These are phyloP conservation scores for Stygiomarasmius scandens DNA, from an alignment of 1,284 basidiomycete species.

Conservation along the genomic window DNA sequence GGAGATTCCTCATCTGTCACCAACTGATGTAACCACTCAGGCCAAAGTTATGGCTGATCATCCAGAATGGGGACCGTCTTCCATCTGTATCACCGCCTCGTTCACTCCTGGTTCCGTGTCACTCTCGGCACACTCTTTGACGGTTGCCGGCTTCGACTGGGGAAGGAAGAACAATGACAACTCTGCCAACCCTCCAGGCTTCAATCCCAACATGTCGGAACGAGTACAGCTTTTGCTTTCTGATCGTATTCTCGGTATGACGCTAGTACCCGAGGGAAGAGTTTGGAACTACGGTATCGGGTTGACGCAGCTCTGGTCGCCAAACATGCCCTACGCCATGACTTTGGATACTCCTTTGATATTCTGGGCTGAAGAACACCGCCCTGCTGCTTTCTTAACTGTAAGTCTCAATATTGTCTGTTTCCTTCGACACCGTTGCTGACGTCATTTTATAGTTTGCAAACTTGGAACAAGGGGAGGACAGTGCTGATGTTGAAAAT, in stretches of 20 bases:
- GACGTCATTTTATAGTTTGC: conserved; percentile 65
- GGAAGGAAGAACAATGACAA: conserved; percentile 91
- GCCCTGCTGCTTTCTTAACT: conserved; percentile 88
- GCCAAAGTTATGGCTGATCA: conserved; percentile 97
- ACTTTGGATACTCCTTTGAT: conserved; percentile 87
- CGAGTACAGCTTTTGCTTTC: conserved; percentile 93
- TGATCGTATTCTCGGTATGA: conserved; percentile 92
- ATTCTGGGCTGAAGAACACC: conserved; percentile 97
- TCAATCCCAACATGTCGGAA: conserved; percentile 98
- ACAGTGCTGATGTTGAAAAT: conserved; percentile 91
- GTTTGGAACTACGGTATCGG: conserved; percentile 96
- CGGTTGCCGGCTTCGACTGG: conserved; percentile 96
- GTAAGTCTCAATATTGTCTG: conserved; percentile 45
- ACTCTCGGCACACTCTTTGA: conserved; percentile 89
- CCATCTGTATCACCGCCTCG: conserved; percentile 92
- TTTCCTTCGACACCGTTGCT: background rate
- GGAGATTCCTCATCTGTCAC: conserved; percentile 91
- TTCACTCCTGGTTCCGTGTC: conserved; percentile 99
- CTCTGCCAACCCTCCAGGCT: conserved; percentile 86
- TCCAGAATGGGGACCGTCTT: conserved; percentile 91
- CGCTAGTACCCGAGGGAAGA: conserved; percentile 86
- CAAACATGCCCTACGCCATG: conserved; percentile 84
- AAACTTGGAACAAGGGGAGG: conserved; percentile 81
- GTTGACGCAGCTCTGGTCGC: conserved; percentile 89
- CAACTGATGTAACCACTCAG: conserved; percentile 94